Conservation (phyloP, 225 moss, liverwort and hornwort species). For the Lunularia cruciata region DNA sequence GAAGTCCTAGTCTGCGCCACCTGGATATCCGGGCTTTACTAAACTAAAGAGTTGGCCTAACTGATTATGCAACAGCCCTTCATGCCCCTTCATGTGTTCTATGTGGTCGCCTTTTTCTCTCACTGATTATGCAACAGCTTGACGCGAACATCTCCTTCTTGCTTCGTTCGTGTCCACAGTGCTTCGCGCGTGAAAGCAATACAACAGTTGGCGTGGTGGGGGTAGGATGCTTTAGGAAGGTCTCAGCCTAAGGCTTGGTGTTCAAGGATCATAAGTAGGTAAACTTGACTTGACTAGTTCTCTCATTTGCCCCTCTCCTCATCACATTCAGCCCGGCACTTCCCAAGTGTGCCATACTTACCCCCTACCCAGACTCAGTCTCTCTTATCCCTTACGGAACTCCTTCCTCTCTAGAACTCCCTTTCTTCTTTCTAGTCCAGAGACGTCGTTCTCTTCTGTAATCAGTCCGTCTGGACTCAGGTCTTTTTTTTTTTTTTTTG, state of each 20-base stretch:
- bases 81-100: too few relatives aligned
- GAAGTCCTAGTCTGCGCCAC: too few relatives aligned
- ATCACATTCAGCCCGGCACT: too few relatives aligned
- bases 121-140: background rate
- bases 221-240: background rate
- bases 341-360: background rate
- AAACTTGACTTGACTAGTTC: conserved; percentile 8
- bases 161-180: background rate
- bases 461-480: background rate
- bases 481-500: background rate
- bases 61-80: background rate
- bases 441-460: background rate
- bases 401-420: background rate
- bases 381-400: background rate
- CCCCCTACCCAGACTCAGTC: background rate
- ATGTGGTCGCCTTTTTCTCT: too few relatives aligned
- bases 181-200: conserved; percentile 1
- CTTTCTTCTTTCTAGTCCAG: background rate
- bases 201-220: conserved; percentile 20
- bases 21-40: background rate
- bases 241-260: background rate
- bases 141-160: background rate
- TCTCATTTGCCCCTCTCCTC: background rate
- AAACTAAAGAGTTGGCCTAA: background rate
- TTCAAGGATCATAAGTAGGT: conserved; percentile 1